Evolutionary conservation across 2,329 filamentous ascomycete species (phyloP).

Genomic region (Coccinonectria pachysandricola): DNA sequence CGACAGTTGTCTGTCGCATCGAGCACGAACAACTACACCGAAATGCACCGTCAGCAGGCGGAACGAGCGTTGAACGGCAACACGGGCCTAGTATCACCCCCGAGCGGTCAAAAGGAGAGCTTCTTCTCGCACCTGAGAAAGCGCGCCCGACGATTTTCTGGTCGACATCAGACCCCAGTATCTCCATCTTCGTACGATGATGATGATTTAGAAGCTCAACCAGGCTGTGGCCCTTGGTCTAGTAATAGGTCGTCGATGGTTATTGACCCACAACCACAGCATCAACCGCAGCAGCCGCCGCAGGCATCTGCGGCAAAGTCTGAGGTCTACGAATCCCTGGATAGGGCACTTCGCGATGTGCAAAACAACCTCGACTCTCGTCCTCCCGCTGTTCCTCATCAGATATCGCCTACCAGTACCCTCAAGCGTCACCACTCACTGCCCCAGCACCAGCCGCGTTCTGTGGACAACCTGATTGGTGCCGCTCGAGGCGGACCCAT

Average conservation of each 20-base stretch:
- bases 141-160: constrained; percentile 82
- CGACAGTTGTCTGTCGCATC: constrained; percentile 88
- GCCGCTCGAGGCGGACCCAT: constrained; percentile 51
- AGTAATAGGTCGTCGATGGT: constrained; percentile 78
- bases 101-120: constrained; percentile 77
- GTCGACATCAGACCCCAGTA: constrained; percentile 72
- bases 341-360: constrained; percentile 45
- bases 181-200: constrained; percentile 68
- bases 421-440: constrained; percentile 57
- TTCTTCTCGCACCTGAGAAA: constrained; percentile 98
- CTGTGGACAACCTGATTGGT: constrained; percentile 52
- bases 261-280: too few relatives aligned
- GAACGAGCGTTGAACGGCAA: constrained; percentile 83
- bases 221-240: constrained; percentile 81
- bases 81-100: constrained; percentile 63
- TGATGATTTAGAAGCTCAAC: constrained; percentile 88
- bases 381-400: constrained; percentile 40
- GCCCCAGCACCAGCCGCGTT: constrained; percentile 52
- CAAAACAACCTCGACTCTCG: constrained; percentile 40
- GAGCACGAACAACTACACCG: constrained; percentile 84
- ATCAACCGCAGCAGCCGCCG: constrained; percentile 36
- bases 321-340: constrained; percentile 49
- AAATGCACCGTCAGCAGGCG: constrained; percentile 81
- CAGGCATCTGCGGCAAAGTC: constrained; percentile 41
- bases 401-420: constrained; percentile 36